phyloP scores from a whole-genome alignment of 805 yeast genomes.

The Yarrowia sp. region DNA sequence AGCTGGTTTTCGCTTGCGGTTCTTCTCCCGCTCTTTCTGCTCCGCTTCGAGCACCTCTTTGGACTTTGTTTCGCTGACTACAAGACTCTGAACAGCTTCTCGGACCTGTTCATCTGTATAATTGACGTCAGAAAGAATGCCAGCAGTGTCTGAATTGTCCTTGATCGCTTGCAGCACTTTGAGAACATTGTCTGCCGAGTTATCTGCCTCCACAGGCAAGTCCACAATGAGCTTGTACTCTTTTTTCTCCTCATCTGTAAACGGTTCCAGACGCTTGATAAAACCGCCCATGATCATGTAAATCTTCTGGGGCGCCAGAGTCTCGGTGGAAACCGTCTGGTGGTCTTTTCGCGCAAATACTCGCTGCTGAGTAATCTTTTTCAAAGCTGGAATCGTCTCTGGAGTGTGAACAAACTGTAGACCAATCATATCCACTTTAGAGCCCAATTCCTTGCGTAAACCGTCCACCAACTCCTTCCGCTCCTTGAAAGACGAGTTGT shows the following conservation, averaged over 20 bases:
- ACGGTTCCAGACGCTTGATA: slow-evolving; percentile 10
- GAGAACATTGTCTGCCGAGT: slow-evolving; percentile 8
- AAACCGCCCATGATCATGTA: slow-evolving; percentile 23
- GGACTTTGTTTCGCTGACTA: background rate
- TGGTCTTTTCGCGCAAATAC: background rate
- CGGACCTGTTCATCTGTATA: background rate
- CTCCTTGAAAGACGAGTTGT: slow-evolving; percentile 72
- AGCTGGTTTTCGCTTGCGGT: background rate
- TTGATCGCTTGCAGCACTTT: background rate
- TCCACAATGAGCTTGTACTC: background rate
- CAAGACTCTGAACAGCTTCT: background rate
- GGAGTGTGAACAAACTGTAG: background rate
- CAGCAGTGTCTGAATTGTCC: background rate
- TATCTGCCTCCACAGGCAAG: background rate
- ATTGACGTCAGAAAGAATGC: background rate
- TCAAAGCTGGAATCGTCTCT: slow-evolving; percentile 19
- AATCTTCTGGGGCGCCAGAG: background rate
- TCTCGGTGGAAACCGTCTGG: background rate
- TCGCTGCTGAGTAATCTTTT: slow-evolving; percentile 4
- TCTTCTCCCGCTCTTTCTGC: background rate
- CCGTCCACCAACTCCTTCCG: slow-evolving; percentile 49
- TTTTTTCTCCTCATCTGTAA: background rate
- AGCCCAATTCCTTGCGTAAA: background rate
- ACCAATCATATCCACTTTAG: background rate
- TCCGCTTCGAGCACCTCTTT: background rate